Base-by-base conservation (phyloP, 1,284 basidiomycete species). In the Lentinula novae-zelandiae region DNA sequence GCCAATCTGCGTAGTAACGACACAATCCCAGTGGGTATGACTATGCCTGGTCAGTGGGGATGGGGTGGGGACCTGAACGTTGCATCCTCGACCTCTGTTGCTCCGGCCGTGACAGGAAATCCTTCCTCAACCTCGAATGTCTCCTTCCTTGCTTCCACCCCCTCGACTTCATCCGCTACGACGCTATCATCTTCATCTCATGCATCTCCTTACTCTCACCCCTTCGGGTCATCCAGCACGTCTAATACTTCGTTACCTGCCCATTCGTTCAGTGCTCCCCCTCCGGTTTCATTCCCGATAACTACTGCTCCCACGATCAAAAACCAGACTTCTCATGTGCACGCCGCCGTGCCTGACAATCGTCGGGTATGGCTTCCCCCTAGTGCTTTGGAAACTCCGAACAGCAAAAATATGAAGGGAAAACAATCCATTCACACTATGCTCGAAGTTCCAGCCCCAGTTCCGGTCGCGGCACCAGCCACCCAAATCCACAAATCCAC, bases 21-120 rank as follows among this genome's bases (percentile, higher is more conserved):
- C 4, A 12, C 27, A 22, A 44, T 13, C 13, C 3, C 15, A 17
- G 13, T 33, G 27, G 31, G 49, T 53, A 12, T 20, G 17, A 38
- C 17, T n/a, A 56, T 56, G 40, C 54, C 54, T 56, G 54, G 54
- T 10, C 54, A 56, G n/a, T 56, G 54, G 54, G 54, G 54, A 27
- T 56, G 54, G 54, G 54, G 52, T n/a, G 52, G 44, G n/a, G 40
- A 46, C 10, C 27, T 15, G 7, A 54, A 1, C 1, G 10, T 12
- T 34, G 7, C 34, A 33, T 50, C 57, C 2, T 34, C 57, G 33
- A 36, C 50, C 17, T 40, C 54, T 2, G 22, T 34, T 57, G 10
- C 53, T 40, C 49, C 42, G 34, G 61, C 60, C 12, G 50, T 44
- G 52, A 17, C 66, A 61, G 62, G 9, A 20, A 60, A 63, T n/a